Evolutionary conservation across 257 asterid genomes (phyloP).

Genomic region (Thymus quinquecostatus): DNA sequence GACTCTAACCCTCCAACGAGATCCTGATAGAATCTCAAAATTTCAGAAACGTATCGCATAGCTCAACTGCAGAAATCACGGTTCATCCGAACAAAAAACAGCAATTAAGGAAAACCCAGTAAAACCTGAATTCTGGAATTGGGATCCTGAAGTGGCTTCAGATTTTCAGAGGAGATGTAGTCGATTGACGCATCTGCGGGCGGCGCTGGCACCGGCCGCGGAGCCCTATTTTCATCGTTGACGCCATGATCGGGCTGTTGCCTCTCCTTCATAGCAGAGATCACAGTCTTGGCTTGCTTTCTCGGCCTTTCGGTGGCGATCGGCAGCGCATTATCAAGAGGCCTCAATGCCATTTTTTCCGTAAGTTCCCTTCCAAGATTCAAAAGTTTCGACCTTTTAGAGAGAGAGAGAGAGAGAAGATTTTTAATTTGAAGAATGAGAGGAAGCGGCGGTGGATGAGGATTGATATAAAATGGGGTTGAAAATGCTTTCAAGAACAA

Average conservation of each 20-base stretch:
- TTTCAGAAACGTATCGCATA: neutral
- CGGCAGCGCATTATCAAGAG: constrained; percentile 81
- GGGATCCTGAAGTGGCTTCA: constrained; percentile 63
- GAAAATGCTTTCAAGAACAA: constrained; percentile 17
- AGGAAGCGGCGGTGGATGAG: constrained; percentile 13
- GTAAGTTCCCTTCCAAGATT: constrained; percentile 27
- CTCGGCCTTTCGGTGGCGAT: constrained; percentile 68
- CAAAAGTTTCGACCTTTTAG: constrained; percentile 13
- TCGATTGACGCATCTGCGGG: constrained; percentile 68
- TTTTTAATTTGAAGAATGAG: neutral
- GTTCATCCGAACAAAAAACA: constrained; percentile 10
- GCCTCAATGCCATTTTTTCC: constrained; percentile 76
- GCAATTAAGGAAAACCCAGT: neutral
- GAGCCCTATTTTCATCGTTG: constrained; percentile 75
- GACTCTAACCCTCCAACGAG: constrained; percentile 88
- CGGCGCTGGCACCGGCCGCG: constrained; percentile 38
- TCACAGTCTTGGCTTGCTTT: constrained; percentile 61
- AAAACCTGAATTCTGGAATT: constrained; percentile 64
- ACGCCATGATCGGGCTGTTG: constrained; percentile 41
- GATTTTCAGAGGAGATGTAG: constrained; percentile 68
- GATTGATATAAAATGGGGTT: constrained; percentile 30
- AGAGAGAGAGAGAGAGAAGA: constrained; percentile 24
- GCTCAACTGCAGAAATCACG: neutral
- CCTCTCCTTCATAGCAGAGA: constrained; percentile 46
- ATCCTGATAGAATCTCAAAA: constrained; percentile 47